These are phyloP conservation scores for Fagus sylvatica DNA, from an alignment of 306 rosid genomes.

Conservation along the genomic window DNA sequence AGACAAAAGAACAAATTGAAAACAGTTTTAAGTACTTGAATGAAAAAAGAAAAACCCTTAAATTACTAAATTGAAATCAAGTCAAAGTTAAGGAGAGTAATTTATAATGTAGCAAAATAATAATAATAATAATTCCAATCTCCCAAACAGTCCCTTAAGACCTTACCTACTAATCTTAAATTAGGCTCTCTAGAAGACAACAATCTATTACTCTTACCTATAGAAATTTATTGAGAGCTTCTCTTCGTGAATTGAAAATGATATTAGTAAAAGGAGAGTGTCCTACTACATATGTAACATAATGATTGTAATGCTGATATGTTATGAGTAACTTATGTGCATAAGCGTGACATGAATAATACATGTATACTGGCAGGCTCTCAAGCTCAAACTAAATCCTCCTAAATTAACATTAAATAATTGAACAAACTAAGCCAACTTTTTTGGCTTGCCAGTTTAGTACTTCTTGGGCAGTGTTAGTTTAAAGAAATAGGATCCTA, in stretches of 20 bases:
- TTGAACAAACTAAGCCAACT: neutral
- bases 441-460: neutral
- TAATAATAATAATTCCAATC: too few relatives aligned
- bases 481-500: neutral
- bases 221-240: conserved; percentile 36
- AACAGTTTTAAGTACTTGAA: too few relatives aligned
- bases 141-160: conserved; percentile 23
- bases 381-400: conserved; percentile 12
- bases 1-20: too few relatives aligned
- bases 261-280: conserved; percentile 34
- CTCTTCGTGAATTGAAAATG: conserved; percentile 43
- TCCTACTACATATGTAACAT: conserved; percentile 34
- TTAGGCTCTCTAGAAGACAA: conserved; percentile 30
- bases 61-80: too few relatives aligned
- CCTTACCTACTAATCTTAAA: neutral
- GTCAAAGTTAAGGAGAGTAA: too few relatives aligned
- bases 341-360: conserved; percentile 60
- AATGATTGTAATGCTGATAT: conserved; percentile 51
- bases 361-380: conserved; percentile 34
- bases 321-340: conserved; percentile 63
- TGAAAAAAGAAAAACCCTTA: too few relatives aligned
- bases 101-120: too few relatives aligned
- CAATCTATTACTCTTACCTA: conserved; percentile 36
- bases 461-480: neutral
- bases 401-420: neutral